phyloP scores from a whole-genome alignment of 305 asterid genomes.

The Fraxinus floribunda region DNA sequence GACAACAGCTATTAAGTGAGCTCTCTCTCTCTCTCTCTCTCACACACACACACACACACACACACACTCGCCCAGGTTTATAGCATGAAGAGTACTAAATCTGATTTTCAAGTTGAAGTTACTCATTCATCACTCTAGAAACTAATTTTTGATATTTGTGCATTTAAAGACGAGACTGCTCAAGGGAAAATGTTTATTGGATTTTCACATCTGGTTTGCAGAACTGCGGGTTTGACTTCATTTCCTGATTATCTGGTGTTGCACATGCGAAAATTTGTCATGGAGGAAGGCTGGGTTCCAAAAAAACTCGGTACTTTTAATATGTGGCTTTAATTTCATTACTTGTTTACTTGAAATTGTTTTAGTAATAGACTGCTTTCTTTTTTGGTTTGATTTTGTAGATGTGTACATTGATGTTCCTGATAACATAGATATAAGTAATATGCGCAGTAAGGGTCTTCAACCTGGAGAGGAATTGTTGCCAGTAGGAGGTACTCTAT shows the following conservation, averaged over 20 bases:
- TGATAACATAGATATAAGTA: conserved; percentile 74
- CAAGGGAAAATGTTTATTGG: not conserved
- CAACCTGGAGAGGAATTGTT: conserved; percentile 89
- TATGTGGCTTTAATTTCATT: conserved; percentile 19
- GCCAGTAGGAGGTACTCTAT: conserved; percentile 62
- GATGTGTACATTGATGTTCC: conserved; percentile 96
- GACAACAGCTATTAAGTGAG: conserved; percentile 90
- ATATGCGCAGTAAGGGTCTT: conserved; percentile 94
- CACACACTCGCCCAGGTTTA: not conserved
- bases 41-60: too few species aligned
- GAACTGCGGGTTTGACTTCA: conserved; percentile 90
- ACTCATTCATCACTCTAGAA: not conserved
- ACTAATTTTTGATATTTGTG: not conserved
- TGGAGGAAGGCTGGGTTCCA: conserved; percentile 98
- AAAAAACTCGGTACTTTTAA: conserved; percentile 71
- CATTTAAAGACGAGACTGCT: not conserved
- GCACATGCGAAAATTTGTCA: conserved; percentile 93
- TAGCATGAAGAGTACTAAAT: not conserved
- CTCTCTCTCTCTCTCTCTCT: conserved; percentile 19
- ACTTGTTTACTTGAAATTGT: conserved; percentile 18
- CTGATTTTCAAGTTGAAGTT: not conserved
- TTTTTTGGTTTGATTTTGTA: conserved; percentile 29
- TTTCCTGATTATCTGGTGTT: conserved; percentile 93
- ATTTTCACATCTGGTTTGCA: conserved; percentile 28
- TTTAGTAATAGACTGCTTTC: conserved; percentile 9